Evolutionary conservation across 2,329 filamentous ascomycete species (phyloP).

Genomic region (Pseudocercospora fuligena): DNA sequence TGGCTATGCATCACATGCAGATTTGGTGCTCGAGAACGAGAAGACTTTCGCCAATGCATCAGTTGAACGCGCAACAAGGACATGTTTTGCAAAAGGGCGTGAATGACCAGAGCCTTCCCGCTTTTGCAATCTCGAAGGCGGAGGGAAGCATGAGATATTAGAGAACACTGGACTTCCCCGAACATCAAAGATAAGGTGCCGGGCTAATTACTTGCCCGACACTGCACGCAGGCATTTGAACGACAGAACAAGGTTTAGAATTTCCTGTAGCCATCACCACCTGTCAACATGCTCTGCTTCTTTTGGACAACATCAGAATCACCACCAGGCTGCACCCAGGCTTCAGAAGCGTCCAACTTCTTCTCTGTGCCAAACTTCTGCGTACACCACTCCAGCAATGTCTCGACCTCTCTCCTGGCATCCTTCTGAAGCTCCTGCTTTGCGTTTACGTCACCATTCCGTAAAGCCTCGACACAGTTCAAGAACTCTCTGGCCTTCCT

Average conservation of each 20-base stretch:
- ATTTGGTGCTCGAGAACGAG: too few relatives aligned
- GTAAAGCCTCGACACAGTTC: slow-evolving; percentile 14
- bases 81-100: too few relatives aligned
- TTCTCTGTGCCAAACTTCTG: slow-evolving; percentile 50
- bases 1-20: too few relatives aligned
- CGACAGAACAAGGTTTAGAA: slow-evolving; percentile 43
- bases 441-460: slow-evolving; percentile 33
- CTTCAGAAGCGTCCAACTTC: slow-evolving; percentile 50
- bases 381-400: slow-evolving; percentile 51
- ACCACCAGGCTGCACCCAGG: slow-evolving; percentile 49
- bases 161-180: too few relatives aligned
- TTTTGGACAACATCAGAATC: slow-evolving; percentile 48
- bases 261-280: slow-evolving; percentile 50
- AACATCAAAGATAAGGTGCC: too few relatives aligned
- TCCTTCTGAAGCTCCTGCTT: slow-evolving; percentile 41
- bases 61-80: too few relatives aligned
- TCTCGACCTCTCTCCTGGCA: slow-evolving; percentile 47
- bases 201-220: too few relatives aligned
- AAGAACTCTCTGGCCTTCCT: slow-evolving; percentile 19
- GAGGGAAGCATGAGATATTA: too few relatives aligned
- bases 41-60: too few relatives aligned
- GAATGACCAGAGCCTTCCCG: too few relatives aligned
- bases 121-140: too few relatives aligned
- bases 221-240: neutral
- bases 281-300: slow-evolving; percentile 50